Conservation (phyloP, 2,329 filamentous ascomycete species). For the Phyllosticta paracitricarpa region DNA sequence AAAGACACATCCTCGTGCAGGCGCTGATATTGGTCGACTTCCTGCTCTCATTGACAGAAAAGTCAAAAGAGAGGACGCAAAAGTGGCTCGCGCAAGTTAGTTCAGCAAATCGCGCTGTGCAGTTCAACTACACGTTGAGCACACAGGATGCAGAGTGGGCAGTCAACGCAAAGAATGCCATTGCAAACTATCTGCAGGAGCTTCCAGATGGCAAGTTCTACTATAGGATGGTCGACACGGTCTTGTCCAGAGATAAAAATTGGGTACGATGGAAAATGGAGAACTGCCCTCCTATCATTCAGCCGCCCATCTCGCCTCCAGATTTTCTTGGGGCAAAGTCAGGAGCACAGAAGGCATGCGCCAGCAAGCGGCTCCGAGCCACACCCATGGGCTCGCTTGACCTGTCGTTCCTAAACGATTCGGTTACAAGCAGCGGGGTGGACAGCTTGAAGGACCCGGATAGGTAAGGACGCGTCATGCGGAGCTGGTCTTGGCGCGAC, state of each 20-base stretch:
- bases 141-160: conserved; percentile 91
- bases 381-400: conserved; percentile 63
- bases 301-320: conserved; percentile 56
- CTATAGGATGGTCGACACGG: conserved; percentile 91
- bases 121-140: conserved; percentile 65
- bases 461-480: conserved; percentile 31
- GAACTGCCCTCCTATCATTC: conserved; percentile 78
- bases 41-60: conserved; percentile 75
- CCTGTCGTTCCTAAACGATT: conserved; percentile 67
- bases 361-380: conserved; percentile 55
- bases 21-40: conserved; percentile 93
- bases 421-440: conserved; percentile 50
- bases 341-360: conserved; percentile 54
- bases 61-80: conserved; percentile 47
- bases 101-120: conserved; percentile 70
- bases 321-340: conserved; percentile 62
- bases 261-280: conserved; percentile 99
- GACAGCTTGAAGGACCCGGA: conserved; percentile 57
- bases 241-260: conserved; percentile 91
- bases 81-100: conserved; percentile 61
- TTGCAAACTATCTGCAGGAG: conserved; percentile 73
- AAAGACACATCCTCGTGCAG: conserved; percentile 89
- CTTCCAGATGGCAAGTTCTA: conserved; percentile 85
- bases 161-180: conserved; percentile 61
- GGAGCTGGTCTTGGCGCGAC: neutral